A percentile compares a stretch with the other conserved stretches of the same genome.
Evolutionary conservation across 176 grass and related monocot species (phyloP).

Genomic region (Oryza meridionalis): DNA sequence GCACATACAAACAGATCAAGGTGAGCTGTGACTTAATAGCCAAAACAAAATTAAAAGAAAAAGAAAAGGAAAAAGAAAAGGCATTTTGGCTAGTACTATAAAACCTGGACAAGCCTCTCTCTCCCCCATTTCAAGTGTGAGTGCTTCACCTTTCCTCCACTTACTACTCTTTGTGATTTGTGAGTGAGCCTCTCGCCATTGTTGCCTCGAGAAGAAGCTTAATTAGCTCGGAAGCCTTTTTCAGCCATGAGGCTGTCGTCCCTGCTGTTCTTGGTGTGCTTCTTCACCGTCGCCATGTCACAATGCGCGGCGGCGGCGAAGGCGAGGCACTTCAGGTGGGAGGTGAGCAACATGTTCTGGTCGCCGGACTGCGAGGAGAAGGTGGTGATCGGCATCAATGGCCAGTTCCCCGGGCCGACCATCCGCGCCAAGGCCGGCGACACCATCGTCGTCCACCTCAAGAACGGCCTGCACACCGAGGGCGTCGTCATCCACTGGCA

Average conservation of each 20-base stretch:
- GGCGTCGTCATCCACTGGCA: conserved; percentile 95
- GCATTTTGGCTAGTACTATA: conserved; percentile 21
- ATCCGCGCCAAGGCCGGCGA: conserved; percentile 70
- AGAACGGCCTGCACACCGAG: conserved; percentile 74
- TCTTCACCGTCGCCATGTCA: conserved; percentile 14
- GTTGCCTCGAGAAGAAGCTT: not conserved
- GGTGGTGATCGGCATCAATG: conserved; percentile 76
- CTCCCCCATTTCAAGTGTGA: not conserved
- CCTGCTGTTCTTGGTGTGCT: conserved; percentile 21
- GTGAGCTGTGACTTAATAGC: not conserved
- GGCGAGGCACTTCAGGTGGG: conserved; percentile 70
- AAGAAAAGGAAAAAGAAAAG: not conserved
- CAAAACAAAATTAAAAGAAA: not conserved
- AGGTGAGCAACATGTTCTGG: conserved; percentile 71
- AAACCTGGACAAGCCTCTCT: not conserved
- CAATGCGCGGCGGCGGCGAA: conserved; percentile 48
- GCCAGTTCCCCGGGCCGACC: conserved; percentile 75
- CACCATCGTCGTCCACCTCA: conserved; percentile 68
- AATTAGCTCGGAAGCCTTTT: too few relatives aligned
- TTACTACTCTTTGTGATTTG: conserved; percentile 32
- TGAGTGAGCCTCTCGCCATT: not conserved
- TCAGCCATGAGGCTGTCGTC: conserved; percentile 34
- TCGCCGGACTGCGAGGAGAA: conserved; percentile 82
- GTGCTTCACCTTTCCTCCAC: conserved; percentile 22
- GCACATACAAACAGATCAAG: not conserved